phyloP scores from a whole-genome alignment of 179 eudicot genomes.

The Nepenthes alata region DNA sequence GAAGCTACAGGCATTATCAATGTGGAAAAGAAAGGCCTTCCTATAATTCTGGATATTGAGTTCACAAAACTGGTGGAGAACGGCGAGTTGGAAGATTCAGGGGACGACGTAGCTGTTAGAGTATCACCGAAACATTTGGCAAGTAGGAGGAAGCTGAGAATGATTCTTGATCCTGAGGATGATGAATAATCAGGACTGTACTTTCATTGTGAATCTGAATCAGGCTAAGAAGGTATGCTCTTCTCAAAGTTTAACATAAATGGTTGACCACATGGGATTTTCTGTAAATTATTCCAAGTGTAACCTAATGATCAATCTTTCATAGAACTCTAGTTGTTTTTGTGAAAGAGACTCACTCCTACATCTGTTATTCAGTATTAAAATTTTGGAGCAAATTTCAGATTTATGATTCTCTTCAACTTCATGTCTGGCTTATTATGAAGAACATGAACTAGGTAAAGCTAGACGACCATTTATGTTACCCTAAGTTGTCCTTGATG shows the following conservation, averaged over 20 bases:
- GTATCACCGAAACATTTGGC: slow-evolving; percentile 22
- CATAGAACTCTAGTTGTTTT: too few relatives aligned
- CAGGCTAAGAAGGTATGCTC: neutral
- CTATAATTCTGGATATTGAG: slow-evolving; percentile 7
- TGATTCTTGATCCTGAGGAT: slow-evolving; percentile 70
- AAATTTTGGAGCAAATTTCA: too few relatives aligned
- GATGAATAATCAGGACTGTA: slow-evolving; percentile 27
- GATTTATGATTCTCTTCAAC: too few relatives aligned
- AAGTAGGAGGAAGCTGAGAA: slow-evolving; percentile 52
- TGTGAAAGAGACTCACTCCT: too few relatives aligned
- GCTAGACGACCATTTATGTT: too few relatives aligned
- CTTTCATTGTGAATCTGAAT: neutral
- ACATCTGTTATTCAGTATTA: too few relatives aligned
- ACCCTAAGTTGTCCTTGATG: too few relatives aligned
- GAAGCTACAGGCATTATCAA: slow-evolving; percentile 10
- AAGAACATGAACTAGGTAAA: too few relatives aligned
- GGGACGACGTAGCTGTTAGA: slow-evolving; percentile 15
- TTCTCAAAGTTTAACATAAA: neutral
- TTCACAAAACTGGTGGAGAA: neutral
- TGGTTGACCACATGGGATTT: too few relatives aligned
- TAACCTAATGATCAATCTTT: too few relatives aligned
- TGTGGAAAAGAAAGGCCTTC: slow-evolving; percentile 7
- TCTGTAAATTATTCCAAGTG: too few relatives aligned
- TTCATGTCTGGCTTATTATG: too few relatives aligned
- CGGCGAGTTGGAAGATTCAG: slow-evolving; percentile 28